phyloP scores from a whole-genome alignment of 805 yeast genomes.

The Wickerhamomyces bisporus region DNA sequence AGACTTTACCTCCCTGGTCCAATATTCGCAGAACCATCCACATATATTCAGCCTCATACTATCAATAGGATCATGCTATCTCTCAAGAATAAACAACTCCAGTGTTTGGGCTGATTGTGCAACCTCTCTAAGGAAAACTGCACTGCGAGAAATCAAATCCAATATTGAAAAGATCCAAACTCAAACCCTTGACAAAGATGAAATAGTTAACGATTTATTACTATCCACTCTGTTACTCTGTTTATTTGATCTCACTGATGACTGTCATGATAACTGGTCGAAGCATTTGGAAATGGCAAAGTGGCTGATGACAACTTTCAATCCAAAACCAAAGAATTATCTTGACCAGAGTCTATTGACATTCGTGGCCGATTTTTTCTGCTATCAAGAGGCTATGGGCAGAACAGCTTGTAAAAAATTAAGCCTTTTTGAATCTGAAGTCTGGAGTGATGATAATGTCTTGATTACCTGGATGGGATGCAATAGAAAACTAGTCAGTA shows the following conservation, averaged over 20 bases:
- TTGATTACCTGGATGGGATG: constrained; percentile 10
- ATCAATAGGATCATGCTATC: constrained; percentile 7
- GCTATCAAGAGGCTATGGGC: constrained; percentile 9
- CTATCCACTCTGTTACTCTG: constrained; percentile 7
- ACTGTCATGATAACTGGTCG: constrained; percentile 9
- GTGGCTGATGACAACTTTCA: background rate
- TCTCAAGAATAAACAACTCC: constrained; percentile 1
- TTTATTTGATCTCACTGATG: constrained; percentile 6
- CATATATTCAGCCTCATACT: constrained; percentile 5
- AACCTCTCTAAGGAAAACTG: constrained; percentile 1
- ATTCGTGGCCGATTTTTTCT: constrained; percentile 6
- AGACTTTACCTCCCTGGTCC: constrained; percentile 3
- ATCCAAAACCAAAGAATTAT: background rate
- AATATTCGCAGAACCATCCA: constrained; percentile 2
- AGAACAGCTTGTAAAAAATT: constrained; percentile 8
- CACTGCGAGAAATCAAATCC: background rate
- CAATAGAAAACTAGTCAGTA: constrained; percentile 2
- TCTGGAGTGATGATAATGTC: constrained; percentile 3
- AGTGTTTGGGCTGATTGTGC: constrained; percentile 5
- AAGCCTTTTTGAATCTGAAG: constrained; percentile 4
- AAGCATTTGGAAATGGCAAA: constrained; percentile 4
- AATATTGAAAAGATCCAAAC: background rate
- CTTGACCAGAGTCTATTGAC: constrained; percentile 1
- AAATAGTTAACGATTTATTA: constrained; percentile 2
- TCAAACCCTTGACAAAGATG: background rate